Evolutionary conservation across 225 moss, liverwort and hornwort species (phyloP), one percentile per base, ranked within the genome.

Genomic region (Marchantia polymorpha): DNA sequence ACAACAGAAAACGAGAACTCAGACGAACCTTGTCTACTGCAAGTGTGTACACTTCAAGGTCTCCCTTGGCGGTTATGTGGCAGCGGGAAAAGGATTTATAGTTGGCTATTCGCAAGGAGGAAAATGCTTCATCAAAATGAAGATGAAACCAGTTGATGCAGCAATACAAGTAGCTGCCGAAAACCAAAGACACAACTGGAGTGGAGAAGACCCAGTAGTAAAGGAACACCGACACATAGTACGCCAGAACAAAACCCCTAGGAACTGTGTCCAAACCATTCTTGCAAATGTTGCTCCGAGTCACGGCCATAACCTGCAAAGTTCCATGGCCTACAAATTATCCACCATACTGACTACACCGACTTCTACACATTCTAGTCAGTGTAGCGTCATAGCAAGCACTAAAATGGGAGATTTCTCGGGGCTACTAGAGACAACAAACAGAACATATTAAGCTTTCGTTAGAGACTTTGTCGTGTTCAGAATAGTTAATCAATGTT

Each of bases 121-220:
- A 99, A 77, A 95, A 99, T n/a, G 99, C 93, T 81, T 99, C 99
- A 83, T 99, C 99, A 52, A 99, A 99, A 86, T 99, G 99, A 53
- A 99, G 90, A 84, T 99, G 93, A 79, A 99, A 95, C 99, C 99
- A 99, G 51, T 95, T 99, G 82, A 99, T 91, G 78, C 82, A 90
- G 27, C 86, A 89, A 63, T 95, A 99, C 10, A 99, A 79, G 84
- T 99, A 99, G 87, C 92, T 92, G 56, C 99, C 99, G 83, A 99
- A 99, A 17, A 99, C 93, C 82, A 91, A 77, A 26, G 99, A 99
- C 52, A 93, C 99, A 30, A 99, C 93, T 23, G 99, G 99, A 19
- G 99, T 99, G 75, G 99, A 99, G 79, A 99, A 99, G 19, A 99
- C 93, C 99, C 99, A 99, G 78, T 99, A 99, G 76, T 99, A 99